A percentile compares a stretch with the other conserved stretches of the same genome.
phyloP scores from a whole-genome alignment of 495 filamentous ascomycete genomes.

The Aspergillus leporis region DNA sequence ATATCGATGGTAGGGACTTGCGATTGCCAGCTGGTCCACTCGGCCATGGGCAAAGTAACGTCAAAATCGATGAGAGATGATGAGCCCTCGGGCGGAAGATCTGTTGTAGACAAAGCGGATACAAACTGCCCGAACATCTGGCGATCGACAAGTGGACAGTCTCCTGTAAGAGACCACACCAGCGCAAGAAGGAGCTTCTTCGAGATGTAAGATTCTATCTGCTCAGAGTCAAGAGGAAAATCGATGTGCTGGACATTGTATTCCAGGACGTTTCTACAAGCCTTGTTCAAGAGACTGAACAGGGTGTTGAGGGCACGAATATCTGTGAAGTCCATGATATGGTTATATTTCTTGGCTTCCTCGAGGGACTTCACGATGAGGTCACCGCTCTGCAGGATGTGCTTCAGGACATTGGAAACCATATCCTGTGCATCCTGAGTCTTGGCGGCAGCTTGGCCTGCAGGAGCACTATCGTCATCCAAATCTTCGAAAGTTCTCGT shows the following conservation, averaged over 20 bases:
- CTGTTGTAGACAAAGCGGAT: slow-evolving; percentile 76
- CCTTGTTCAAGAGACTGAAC: slow-evolving; percentile 93
- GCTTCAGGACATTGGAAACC: slow-evolving; percentile 73
- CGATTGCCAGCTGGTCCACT: slow-evolving; percentile 91
- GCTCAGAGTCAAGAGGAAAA: slow-evolving; percentile 86
- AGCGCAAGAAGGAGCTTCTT: slow-evolving; percentile 91
- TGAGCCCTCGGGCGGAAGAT: slow-evolving; percentile 71
- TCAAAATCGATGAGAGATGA: slow-evolving; percentile 94
- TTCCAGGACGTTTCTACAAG: slow-evolving; percentile 86
- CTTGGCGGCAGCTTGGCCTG: slow-evolving; percentile 76
- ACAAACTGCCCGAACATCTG: slow-evolving; percentile 85
- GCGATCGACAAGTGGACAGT: slow-evolving; percentile 86
- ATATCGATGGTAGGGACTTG: slow-evolving; percentile 93
- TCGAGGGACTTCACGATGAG: slow-evolving; percentile 76
- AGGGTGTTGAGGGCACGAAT: slow-evolving; percentile 88
- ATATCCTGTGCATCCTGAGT: slow-evolving; percentile 73
- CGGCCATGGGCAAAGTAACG: slow-evolving; percentile 77
- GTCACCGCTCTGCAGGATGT: slow-evolving; percentile 71
- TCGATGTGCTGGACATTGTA: slow-evolving; percentile 93
- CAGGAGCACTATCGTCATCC: slow-evolving; percentile 82
- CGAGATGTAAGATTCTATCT: slow-evolving; percentile 82
- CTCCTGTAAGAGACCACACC: slow-evolving; percentile 92
- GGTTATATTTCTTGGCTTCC: slow-evolving; percentile 74
- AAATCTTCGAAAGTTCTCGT: slow-evolving; percentile 86
- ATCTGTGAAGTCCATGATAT: slow-evolving; percentile 97